Conservation (phyloP, 192 early-diverging fungal species). For the Geranomyces variabilis region DNA sequence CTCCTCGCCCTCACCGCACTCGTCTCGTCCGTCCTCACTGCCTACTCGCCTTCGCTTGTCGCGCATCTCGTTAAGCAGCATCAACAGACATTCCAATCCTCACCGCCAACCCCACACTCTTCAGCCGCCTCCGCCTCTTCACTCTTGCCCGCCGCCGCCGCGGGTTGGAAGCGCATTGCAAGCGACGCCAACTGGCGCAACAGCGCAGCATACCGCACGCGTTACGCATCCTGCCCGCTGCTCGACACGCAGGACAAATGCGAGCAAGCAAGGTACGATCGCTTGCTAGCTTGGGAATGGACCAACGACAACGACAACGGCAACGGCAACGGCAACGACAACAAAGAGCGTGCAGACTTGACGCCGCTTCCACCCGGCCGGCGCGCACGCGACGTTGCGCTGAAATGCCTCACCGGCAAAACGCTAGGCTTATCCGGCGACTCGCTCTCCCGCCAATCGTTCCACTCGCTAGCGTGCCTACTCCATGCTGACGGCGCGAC, state of each 20-base stretch:
- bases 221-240: constrained; percentile 9
- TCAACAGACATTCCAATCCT: no score
- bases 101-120: no score
- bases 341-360: background rate
- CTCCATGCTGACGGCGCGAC: constrained; percentile 1
- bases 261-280: background rate
- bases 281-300: constrained; percentile 12
- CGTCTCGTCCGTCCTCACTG: background rate
- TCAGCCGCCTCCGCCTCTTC: no score
- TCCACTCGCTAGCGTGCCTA: constrained; percentile 10
- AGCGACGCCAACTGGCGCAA: background rate
- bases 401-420: background rate
- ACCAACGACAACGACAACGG: background rate
- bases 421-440: constrained; percentile 8
- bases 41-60: background rate
- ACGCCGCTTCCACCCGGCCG: background rate
- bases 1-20: background rate
- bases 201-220: background rate
- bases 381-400: background rate
- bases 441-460: constrained; percentile 15
- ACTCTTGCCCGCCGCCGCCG: background rate
- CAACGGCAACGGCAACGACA: no score
- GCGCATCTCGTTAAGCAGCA: background rate
- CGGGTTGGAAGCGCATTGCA: background rate
- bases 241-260: constrained; percentile 11